phyloP scores from a whole-genome alignment of 345 rosid species.

The Eucalyptus tenuipes region DNA sequence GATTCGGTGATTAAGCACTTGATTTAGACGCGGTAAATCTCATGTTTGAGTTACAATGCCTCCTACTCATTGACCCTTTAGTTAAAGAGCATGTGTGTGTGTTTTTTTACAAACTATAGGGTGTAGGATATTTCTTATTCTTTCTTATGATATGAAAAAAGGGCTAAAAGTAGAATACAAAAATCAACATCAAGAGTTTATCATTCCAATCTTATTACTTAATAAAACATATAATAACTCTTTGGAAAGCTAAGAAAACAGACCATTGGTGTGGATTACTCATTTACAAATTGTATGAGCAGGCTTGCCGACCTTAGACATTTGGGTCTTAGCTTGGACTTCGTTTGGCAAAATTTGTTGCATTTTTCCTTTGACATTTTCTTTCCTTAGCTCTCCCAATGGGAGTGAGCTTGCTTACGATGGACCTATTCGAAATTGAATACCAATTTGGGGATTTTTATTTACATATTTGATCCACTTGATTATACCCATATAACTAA shows the following conservation, averaged over 20 bases:
- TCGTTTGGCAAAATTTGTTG: background rate
- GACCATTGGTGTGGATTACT: too few relatives aligned
- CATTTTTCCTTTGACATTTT: background rate
- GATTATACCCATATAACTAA: background rate
- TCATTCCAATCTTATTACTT: background rate
- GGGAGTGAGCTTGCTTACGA: background rate
- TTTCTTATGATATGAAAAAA: background rate
- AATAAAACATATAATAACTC: background rate
- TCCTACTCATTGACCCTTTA: background rate
- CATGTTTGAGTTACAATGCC: background rate
- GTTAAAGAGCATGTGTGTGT: background rate
- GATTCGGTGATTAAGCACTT: fast-evolving
- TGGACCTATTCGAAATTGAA: background rate
- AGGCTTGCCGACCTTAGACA: background rate
- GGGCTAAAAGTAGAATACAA: background rate
- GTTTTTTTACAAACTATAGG: background rate
- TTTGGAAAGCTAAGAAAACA: too few relatives aligned
- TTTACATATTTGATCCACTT: background rate
- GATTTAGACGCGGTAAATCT: background rate
- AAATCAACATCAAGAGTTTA: background rate
- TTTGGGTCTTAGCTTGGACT: background rate
- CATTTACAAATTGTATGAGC: background rate
- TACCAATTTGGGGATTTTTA: background rate
- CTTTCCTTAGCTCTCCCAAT: background rate
- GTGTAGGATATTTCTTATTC: background rate